Percentiles rank a stretch among this genome's conserved stretches.
phyloP scores from a whole-genome alignment of 805 yeast species.

The Pichia heedii region DNA sequence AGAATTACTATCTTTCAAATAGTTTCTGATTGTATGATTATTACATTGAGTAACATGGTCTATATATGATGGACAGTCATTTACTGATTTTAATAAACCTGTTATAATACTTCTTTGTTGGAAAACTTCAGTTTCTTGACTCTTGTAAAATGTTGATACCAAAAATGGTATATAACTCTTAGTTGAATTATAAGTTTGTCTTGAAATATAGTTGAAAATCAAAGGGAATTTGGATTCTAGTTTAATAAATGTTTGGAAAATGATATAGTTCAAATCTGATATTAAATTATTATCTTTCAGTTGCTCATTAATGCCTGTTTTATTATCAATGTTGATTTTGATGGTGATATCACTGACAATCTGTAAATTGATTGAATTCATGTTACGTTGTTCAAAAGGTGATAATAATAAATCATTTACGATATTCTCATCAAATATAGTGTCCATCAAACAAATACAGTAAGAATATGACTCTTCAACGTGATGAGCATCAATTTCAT shows the following conservation, averaged over 20 bases:
- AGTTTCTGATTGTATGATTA: conserved; percentile 6
- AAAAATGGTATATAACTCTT: conserved; percentile 11
- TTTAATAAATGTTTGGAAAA: conserved; percentile 17
- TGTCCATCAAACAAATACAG: conserved; percentile 4
- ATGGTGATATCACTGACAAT: conserved; percentile 2
- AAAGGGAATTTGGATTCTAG: conserved; percentile 23
- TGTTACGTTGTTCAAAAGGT: conserved; percentile 5
- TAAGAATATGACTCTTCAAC: no score
- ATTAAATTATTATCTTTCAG: conserved; percentile 6
- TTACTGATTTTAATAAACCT: conserved; percentile 20
- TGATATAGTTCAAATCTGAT: conserved; percentile 20
- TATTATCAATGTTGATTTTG: not conserved
- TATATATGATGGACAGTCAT: conserved; percentile 3
- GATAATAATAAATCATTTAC: conserved; percentile 8
- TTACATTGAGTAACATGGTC: conserved; percentile 3
- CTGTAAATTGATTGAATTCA: conserved; percentile 6
- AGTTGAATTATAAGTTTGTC: conserved; percentile 14
- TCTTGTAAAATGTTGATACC: conserved; percentile 14
- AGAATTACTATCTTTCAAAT: conserved; percentile 1
- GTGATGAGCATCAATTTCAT: no score
- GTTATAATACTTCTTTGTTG: conserved; percentile 15
- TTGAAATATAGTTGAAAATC: conserved; percentile 21
- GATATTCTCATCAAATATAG: conserved; percentile 1
- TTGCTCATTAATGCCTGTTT: not conserved
- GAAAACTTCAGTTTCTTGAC: conserved; percentile 12